These are phyloP conservation scores for Lindgomyces ingoldianus DNA, from an alignment of 495 filamentous ascomycete genomes.

Conservation along the genomic window DNA sequence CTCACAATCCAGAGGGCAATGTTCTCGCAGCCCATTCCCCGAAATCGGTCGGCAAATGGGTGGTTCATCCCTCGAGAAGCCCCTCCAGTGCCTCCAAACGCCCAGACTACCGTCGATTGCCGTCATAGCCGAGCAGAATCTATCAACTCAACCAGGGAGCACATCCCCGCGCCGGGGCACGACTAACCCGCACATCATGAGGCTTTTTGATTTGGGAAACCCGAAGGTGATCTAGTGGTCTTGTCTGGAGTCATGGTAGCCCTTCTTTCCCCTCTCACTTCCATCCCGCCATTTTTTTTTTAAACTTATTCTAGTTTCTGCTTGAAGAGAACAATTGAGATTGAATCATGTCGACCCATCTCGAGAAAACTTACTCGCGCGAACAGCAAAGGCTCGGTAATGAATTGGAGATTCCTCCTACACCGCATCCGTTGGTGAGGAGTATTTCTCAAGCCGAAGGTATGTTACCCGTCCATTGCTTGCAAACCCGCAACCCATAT, in stretches of 20 bases:
- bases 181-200: not conserved
- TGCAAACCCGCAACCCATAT: too few species aligned
- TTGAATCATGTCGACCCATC: not conserved
- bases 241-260: not conserved
- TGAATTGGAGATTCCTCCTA: not conserved
- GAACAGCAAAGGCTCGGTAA: constrained; percentile 18
- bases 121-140: not conserved
- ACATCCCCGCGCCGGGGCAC: not conserved
- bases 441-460: constrained; percentile 5
- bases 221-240: too few species aligned
- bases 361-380: constrained; percentile 28
- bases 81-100: too few species aligned
- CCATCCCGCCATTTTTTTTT: not conserved
- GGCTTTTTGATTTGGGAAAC: constrained; percentile 6
- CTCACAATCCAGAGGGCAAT: not conserved
- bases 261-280: not conserved
- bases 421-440: constrained; percentile 5
- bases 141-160: not conserved
- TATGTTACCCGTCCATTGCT: not conserved
- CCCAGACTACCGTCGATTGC: too few species aligned
- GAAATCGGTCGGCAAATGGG: not conserved
- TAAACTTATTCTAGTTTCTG: not conserved
- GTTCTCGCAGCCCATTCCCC: not conserved
- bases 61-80: too few species aligned
- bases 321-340: not conserved